Evolutionary conservation across 352 stramenopile genomes (phyloP), one percentile per base, ranked within the genome.

Genomic region (Labyrinthula sp.): DNA sequence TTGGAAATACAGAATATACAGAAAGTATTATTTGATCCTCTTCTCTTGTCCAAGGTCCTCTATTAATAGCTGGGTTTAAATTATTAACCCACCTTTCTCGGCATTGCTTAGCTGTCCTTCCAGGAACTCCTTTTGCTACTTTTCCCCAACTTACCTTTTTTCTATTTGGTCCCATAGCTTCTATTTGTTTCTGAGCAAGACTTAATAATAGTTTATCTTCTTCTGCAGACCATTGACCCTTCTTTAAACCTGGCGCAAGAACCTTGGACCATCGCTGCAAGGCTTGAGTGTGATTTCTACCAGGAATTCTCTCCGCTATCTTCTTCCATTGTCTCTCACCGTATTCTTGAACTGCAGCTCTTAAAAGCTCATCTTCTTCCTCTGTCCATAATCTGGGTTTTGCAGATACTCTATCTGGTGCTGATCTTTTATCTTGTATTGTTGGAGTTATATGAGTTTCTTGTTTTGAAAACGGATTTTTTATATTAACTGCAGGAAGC

Each of bases 301-400:
- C 74, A 8, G 72, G 67, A 24, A 89, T 72, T 38, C 79, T 68
- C 31, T 72, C 63, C 4, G 77, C 75, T 43, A 89, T 89, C 10
- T 74, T 72, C 43, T 88, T 87, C 77, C 77, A 89, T 56, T 86
- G 82, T 46, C 79, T 82, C 45, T 82, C 75, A 30, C 72, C 72
- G 34, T 82, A 69, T 56, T 73, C 77, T 40, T 77, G 63, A 3
- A 89, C 77, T 21, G 77, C 76, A 24, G 69, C 15, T 1, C 73
- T 66, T 22, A 89, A 59, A 9, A 72, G 68, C 10, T 88, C 72
- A 47, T 89, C 77, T 45, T 89, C 77, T 18, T 86, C 71, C 30
- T 74, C 71, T 4, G 67, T 82, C 76, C 77, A 89, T 27, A 63
- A 35, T 6, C 43, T 4, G 3, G 43, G 43, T 35, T 55, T 55